Conservation (phyloP, 129 eudicot species). For the Flaveria brownii region DNA sequence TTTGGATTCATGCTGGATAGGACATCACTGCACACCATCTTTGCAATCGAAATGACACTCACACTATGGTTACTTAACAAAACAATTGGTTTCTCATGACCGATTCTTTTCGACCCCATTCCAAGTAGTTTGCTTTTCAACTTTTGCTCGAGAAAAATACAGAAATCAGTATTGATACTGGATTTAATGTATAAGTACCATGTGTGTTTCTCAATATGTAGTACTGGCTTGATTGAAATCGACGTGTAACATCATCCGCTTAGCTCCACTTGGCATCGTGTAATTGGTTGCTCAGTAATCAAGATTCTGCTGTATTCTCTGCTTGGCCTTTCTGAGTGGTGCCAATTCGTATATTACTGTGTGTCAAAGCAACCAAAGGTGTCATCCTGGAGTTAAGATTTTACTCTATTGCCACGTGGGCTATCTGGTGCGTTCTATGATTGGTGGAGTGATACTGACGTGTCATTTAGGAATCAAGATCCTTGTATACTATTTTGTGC, state of each 20-base stretch:
- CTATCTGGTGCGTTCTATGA: slow-evolving; percentile 5
- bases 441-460: slow-evolving; percentile 18
- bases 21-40: slow-evolving; percentile 62
- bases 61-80: slow-evolving; percentile 81
- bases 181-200: too few relatives aligned
- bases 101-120: not conserved
- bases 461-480: slow-evolving; percentile 14
- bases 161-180: not conserved
- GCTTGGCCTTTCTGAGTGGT: not conserved
- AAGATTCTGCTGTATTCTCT: too few relatives aligned
- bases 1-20: slow-evolving; percentile 89
- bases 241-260: not conserved
- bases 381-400: slow-evolving; percentile 19
- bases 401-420: slow-evolving; percentile 6
- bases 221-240: too few relatives aligned
- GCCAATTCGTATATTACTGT: not conserved
- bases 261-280: slow-evolving; percentile 11
- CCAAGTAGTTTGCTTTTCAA: slow-evolving; percentile 11
- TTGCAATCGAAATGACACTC: slow-evolving; percentile 71
- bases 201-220: too few relatives aligned
- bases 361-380: slow-evolving; percentile 12
- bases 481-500: slow-evolving; percentile 6
- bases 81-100: slow-evolving; percentile 68
- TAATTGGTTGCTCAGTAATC: too few relatives aligned
- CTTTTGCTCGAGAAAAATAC: not conserved